Conservation (phyloP, 106 monocot genomes). For the Acanthochlamys bracteata region DNA sequence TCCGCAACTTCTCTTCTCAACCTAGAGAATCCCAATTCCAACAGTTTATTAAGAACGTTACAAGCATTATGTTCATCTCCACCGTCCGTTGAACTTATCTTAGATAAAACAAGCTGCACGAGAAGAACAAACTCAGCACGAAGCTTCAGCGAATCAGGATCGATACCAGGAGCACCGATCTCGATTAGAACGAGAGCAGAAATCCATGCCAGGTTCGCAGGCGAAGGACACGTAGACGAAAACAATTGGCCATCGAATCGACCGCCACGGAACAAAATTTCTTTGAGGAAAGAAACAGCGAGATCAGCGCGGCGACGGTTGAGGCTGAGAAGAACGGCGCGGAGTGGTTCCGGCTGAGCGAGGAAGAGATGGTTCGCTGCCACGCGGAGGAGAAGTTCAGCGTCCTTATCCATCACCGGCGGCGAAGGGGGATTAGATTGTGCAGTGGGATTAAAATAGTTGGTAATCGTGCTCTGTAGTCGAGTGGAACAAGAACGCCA, state of each 20-base stretch:
- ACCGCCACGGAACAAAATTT: constrained; percentile 54
- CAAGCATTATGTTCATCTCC: not conserved
- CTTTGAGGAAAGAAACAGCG: constrained; percentile 41
- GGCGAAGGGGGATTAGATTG: not conserved
- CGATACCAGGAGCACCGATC: constrained; percentile 12
- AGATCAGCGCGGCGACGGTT: constrained; percentile 50
- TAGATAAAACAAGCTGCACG: constrained; percentile 30
- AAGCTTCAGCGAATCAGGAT: constrained; percentile 11
- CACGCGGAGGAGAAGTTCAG: constrained; percentile 57
- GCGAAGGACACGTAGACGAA: constrained; percentile 44
- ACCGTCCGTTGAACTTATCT: not conserved
- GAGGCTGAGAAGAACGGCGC: constrained; percentile 69
- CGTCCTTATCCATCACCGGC: constrained; percentile 61
- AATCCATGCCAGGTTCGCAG: constrained; percentile 79
- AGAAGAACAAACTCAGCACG: constrained; percentile 43
- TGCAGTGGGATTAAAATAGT: too few relatives aligned
- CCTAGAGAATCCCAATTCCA: constrained; percentile 46
- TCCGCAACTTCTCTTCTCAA: constrained; percentile 29
- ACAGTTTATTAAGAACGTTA: constrained; percentile 23
- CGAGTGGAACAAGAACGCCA: too few relatives aligned
- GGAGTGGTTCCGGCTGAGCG: constrained; percentile 77
- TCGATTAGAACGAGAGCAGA: constrained; percentile 52
- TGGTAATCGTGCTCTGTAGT: too few relatives aligned
- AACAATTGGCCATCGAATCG: constrained; percentile 59
- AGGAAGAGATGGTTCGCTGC: constrained; percentile 89